phyloP scores from a whole-genome alignment of 176 grass and related monocot species.

The Paspalum vaginatum region DNA sequence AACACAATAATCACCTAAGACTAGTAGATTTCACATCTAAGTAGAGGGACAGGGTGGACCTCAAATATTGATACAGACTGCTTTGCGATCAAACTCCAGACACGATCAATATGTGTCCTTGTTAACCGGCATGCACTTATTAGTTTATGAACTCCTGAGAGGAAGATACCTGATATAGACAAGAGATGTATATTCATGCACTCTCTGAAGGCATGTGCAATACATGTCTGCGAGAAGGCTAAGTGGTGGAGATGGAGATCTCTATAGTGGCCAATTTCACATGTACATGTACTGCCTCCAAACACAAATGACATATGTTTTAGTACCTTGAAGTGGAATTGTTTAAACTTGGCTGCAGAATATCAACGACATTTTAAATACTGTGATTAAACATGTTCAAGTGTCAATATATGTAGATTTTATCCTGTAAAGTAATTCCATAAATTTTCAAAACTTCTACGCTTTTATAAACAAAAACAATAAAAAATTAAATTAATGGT shows the following conservation, averaged over 20 bases:
- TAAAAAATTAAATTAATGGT: neutral
- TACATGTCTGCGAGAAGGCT: neutral
- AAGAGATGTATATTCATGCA: neutral
- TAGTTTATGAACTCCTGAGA: slow-evolving; percentile 66
- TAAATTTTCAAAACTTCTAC: neutral
- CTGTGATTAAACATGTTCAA: neutral
- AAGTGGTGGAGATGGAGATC: neutral
- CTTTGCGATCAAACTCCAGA: slow-evolving; percentile 51
- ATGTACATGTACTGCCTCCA: neutral
- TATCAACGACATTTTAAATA: neutral
- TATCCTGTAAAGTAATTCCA: neutral
- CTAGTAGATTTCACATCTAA: slow-evolving; percentile 25
- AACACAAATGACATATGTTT: neutral
- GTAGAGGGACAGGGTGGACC: slow-evolving; percentile 44
- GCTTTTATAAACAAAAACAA: neutral
- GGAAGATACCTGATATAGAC: slow-evolving; percentile 56
- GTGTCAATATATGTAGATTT: neutral
- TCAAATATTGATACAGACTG: slow-evolving; percentile 67
- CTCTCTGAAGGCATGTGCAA: neutral
- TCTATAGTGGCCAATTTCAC: neutral
- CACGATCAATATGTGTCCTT: slow-evolving; percentile 52
- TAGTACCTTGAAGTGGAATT: neutral
- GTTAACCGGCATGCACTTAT: slow-evolving; percentile 71
- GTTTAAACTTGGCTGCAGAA: neutral
- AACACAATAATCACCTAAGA: slow-evolving; percentile 24